Percentiles rank a stretch among this genome's conserved stretches.
phyloP scores from a whole-genome alignment of 805 yeast genomes.

The Limtongia smithiae region DNA sequence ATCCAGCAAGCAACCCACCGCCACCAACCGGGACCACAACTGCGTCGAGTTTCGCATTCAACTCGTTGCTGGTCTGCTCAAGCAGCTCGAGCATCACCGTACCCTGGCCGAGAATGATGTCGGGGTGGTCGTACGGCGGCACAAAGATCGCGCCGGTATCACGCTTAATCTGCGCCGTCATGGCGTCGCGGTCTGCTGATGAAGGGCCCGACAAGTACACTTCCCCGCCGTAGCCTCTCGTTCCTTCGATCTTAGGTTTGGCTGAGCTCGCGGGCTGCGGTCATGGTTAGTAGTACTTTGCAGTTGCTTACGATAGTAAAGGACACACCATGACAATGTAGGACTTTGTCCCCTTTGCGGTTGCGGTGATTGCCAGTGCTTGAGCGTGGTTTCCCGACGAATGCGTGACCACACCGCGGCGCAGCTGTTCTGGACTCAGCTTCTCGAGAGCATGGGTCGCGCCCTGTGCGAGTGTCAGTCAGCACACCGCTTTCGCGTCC shows the following conservation, averaged over 20 bases:
- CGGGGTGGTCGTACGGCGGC: conserved; percentile 51
- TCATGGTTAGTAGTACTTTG: no score
- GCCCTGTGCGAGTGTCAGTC: conserved; percentile 27
- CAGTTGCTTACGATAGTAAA: not conserved
- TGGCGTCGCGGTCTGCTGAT: conserved; percentile 48
- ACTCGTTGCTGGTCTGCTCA: conserved; percentile 36
- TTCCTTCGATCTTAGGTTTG: conserved; percentile 46
- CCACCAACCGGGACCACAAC: conserved; percentile 54
- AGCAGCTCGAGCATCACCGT: conserved; percentile 47
- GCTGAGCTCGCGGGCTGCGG: conserved; percentile 50
- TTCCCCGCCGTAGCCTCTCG: conserved; percentile 49
- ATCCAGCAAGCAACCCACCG: conserved; percentile 50
- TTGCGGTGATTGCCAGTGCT: conserved; percentile 50
- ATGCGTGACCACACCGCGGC: conserved; percentile 50
- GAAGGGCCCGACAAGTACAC: conserved; percentile 42
- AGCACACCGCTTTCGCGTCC: no score
- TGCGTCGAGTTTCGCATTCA: conserved; percentile 42
- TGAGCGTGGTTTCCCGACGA: conserved; percentile 56
- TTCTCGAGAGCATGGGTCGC: conserved; percentile 50
- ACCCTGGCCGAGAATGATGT: conserved; percentile 52
- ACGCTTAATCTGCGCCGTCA: conserved; percentile 41
- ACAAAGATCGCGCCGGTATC: conserved; percentile 43
- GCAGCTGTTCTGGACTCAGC: conserved; percentile 40
- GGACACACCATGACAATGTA: conserved; percentile 45
- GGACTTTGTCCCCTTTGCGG: conserved; percentile 44